Evolutionary conservation across 2,329 filamentous ascomycete species (phyloP).

Genomic region (Cladobotryum mycophilum): DNA sequence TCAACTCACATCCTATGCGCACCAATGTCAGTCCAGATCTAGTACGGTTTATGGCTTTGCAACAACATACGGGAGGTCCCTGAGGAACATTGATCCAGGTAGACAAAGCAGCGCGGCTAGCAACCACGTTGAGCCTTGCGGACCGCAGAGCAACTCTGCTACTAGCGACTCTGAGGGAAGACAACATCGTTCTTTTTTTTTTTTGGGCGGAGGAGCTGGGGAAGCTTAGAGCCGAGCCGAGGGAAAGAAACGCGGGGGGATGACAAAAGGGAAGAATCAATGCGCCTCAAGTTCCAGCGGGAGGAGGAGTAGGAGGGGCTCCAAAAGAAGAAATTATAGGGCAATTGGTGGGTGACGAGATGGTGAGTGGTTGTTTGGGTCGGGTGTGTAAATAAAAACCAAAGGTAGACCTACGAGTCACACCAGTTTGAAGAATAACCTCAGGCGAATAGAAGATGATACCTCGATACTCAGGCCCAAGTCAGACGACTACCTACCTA

Average conservation of each 20-base stretch:
- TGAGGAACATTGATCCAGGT: slow-evolving; percentile 89
- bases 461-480: background rate
- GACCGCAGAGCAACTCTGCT: slow-evolving; percentile 41
- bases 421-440: too few relatives aligned
- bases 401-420: too few relatives aligned
- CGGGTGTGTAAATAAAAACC: too few relatives aligned
- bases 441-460: background rate
- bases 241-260: slow-evolving; percentile 7
- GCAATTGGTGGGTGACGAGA: too few relatives aligned
- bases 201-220: slow-evolving; percentile 5
- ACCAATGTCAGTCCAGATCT: background rate
- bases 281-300: background rate
- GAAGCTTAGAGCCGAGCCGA: slow-evolving; percentile 9
- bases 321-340: too few relatives aligned
- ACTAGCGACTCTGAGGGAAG: slow-evolving; percentile 47
- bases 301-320: too few relatives aligned
- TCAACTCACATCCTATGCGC: slow-evolving; percentile 33
- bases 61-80: slow-evolving; percentile 82
- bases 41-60: slow-evolving; percentile 4
- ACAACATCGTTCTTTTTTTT: slow-evolving; percentile 39
- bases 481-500: slow-evolving; percentile 5
- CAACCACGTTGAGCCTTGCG: slow-evolving; percentile 34
- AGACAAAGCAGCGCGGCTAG: slow-evolving; percentile 54
- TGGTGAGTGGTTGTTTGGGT: too few relatives aligned
- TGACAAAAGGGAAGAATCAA: background rate